phyloP scores from a whole-genome alignment of 2,329 filamentous ascomycete genomes.

The Leptographium wingfieldii region DNA sequence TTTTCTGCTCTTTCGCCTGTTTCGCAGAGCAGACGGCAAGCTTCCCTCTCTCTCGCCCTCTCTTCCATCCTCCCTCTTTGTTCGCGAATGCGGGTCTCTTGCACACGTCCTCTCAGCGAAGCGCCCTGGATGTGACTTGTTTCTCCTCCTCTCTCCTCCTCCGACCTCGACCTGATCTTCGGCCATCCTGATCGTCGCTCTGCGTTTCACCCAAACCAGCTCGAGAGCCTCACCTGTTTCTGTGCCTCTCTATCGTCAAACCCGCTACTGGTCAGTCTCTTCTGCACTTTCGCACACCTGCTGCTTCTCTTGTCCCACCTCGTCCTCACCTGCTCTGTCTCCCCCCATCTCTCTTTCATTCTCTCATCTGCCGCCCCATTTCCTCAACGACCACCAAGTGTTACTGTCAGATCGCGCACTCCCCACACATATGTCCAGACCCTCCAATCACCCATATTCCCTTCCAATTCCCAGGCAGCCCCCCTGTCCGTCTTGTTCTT shows the following conservation, averaged over 20 bases:
- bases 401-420: neutral
- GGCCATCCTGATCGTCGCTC: neutral
- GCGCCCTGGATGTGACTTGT: neutral
- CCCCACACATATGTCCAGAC: conserved; percentile 6
- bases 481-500: conserved; percentile 6
- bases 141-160: neutral
- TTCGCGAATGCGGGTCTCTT: neutral
- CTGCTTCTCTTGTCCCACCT: neutral
- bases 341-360: neutral
- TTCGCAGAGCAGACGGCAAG: conserved; percentile 1
- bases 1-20: conserved; percentile 4
- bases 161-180: neutral
- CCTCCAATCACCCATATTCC: conserved; percentile 9
- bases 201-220: no score
- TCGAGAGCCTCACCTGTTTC: no score
- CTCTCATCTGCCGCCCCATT: neutral
- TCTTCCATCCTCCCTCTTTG: neutral
- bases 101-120: neutral
- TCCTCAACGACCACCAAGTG: conserved; percentile 2
- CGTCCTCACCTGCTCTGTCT: neutral
- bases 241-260: no score
- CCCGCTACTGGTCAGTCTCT: neutral
- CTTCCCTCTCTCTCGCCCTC: neutral
- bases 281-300: neutral
- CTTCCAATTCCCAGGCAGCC: conserved; percentile 11